Conservation (phyloP, 2,329 filamentous ascomycete species). For the Dothistroma septosporum region DNA sequence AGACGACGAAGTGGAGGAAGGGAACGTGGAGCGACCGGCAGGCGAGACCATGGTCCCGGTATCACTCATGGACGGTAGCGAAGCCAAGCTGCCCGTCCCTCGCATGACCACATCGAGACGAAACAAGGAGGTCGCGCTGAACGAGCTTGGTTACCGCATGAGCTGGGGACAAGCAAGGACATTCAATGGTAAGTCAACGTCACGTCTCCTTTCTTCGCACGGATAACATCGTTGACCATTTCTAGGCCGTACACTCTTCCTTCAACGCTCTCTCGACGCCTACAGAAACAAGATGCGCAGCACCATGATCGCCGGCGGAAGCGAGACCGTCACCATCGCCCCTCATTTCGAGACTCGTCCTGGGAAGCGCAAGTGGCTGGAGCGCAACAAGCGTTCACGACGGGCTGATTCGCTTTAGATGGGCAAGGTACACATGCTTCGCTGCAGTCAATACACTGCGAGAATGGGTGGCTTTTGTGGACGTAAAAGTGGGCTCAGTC, state of each 20-base stretch:
- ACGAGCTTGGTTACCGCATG: slow-evolving; percentile 92
- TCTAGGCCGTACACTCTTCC: slow-evolving; percentile 21
- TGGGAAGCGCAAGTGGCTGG: slow-evolving; percentile 66
- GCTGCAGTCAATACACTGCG: too few species aligned
- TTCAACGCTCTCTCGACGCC: slow-evolving; percentile 66
- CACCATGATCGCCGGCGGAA: slow-evolving; percentile 72
- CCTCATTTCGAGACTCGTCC: slow-evolving; percentile 85
- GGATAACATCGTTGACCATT: slow-evolving; percentile 11
- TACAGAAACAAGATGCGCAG: slow-evolving; percentile 88
- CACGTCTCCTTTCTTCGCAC: background rate
- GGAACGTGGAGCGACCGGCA: slow-evolving; percentile 33
- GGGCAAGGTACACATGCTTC: background rate
- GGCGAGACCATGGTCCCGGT: slow-evolving; percentile 48
- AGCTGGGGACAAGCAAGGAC: slow-evolving; percentile 93
- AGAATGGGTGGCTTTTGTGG: background rate
- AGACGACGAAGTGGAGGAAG: slow-evolving; percentile 50
- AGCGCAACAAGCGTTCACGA: slow-evolving; percentile 40
- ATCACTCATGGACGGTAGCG: slow-evolving; percentile 60
- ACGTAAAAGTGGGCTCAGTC: background rate
- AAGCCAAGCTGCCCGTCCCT: slow-evolving; percentile 71
- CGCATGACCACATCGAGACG: slow-evolving; percentile 65
- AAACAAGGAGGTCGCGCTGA: slow-evolving; percentile 80
- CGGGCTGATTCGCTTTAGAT: slow-evolving; percentile 16
- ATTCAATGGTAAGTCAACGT: slow-evolving; percentile 60
- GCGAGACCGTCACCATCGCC: slow-evolving; percentile 68